Conservation (phyloP, 306 rosid species). For the Cicer judaicum region DNA sequence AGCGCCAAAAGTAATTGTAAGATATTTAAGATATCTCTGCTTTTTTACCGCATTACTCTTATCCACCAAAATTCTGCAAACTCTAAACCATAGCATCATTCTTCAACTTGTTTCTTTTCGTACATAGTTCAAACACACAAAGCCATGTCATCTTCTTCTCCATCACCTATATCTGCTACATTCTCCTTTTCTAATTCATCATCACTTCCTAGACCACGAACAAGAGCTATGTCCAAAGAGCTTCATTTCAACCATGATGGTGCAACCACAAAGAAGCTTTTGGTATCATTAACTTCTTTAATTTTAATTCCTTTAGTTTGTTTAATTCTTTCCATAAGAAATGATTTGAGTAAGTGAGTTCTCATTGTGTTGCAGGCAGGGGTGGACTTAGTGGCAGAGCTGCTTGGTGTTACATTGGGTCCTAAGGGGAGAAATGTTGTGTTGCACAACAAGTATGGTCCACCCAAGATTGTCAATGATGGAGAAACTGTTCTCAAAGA, state of each 20-base stretch:
- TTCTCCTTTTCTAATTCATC: constrained; percentile 61
- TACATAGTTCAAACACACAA: not conserved
- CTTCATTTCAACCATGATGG: constrained; percentile 81
- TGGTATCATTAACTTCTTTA: constrained; percentile 51
- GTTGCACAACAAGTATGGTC: constrained; percentile 85
- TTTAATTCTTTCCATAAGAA: constrained; percentile 31
- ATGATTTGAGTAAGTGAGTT: constrained; percentile 5
- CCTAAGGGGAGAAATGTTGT: constrained; percentile 96
- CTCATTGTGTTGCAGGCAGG: constrained; percentile 68
- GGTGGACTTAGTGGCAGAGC: constrained; percentile 81
- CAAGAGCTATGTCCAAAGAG: constrained; percentile 70
- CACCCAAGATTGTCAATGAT: constrained; percentile 92
- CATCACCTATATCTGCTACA: constrained; percentile 7
- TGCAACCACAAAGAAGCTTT: constrained; percentile 71
- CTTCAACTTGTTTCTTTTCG: no score
- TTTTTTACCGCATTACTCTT: not conserved
- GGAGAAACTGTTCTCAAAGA: constrained; percentile 93
- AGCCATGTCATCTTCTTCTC: constrained; percentile 71
- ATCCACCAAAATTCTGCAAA: constrained; percentile 5
- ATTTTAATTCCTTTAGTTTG: constrained; percentile 2
- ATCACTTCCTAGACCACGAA: constrained; percentile 50
- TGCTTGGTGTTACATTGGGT: constrained; percentile 91
- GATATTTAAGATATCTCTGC: not conserved
- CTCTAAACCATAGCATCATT: no score
- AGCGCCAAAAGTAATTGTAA: not conserved